Conservation (phyloP, 148 eudicot species). For the Heliosperma pusillum region DNA sequence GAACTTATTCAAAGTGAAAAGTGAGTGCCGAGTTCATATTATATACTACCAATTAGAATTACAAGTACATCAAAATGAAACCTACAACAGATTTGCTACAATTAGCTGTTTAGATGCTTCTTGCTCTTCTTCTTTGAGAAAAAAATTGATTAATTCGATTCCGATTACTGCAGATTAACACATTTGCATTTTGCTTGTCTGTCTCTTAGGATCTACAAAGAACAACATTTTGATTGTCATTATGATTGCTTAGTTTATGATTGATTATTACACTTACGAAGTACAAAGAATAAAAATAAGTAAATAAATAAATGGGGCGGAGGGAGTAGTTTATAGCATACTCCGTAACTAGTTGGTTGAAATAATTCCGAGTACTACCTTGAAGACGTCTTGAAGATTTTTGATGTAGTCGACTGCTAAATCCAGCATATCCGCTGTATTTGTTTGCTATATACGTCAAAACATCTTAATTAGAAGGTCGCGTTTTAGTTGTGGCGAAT, state of each 20-base stretch:
- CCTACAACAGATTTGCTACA: no score
- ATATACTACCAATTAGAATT: no score
- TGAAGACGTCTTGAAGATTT: constrained; percentile 58
- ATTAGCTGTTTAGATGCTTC: background rate
- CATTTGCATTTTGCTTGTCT: background rate
- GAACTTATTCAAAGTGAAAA: no score
- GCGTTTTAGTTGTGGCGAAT: no score
- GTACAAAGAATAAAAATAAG: background rate
- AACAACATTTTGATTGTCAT: background rate
- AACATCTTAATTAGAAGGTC: background rate
- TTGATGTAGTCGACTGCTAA: constrained; percentile 84
- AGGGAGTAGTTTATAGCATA: no score
- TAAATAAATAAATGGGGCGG: no score
- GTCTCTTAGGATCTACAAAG: background rate
- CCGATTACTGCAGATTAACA: background rate
- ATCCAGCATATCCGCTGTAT: constrained; percentile 85
- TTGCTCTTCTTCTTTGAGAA: background rate
- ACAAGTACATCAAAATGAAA: no score
- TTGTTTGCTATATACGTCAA: constrained; percentile 61
- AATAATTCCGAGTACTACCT: constrained; percentile 35
- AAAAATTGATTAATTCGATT: background rate
- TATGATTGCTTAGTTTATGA: background rate
- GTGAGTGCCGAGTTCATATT: no score
- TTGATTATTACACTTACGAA: no score
- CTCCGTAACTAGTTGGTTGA: no score